Evolutionary conservation across 495 filamentous ascomycete genomes (phyloP).

Genomic region (Apodospora peruviana): DNA sequence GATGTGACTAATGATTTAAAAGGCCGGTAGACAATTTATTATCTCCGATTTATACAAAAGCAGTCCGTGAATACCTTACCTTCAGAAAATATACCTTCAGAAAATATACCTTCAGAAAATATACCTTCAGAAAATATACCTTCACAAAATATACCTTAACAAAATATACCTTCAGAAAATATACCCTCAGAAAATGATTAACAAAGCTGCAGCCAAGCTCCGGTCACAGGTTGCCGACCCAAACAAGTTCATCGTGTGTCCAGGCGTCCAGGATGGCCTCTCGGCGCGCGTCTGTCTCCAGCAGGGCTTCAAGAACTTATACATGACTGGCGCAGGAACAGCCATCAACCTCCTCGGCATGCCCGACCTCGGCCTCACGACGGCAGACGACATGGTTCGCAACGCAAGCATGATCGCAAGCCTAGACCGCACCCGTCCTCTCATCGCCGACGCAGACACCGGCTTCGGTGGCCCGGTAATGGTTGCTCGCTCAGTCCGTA

Average conservation of each 20-base stretch:
- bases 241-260: slow-evolving; percentile 48
- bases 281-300: slow-evolving; percentile 59
- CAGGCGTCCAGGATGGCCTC: slow-evolving; percentile 68
- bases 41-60: no score
- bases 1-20: no score
- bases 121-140: no score
- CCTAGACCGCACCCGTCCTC: slow-evolving; percentile 47
- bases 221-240: slow-evolving; percentile 31
- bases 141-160: no score
- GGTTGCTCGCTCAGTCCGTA: slow-evolving; percentile 56
- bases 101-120: no score
- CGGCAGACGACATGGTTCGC: slow-evolving; percentile 57
- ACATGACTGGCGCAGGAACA: slow-evolving; percentile 71
- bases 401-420: slow-evolving; percentile 64
- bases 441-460: slow-evolving; percentile 70
- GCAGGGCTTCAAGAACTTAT: slow-evolving; percentile 56
- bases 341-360: slow-evolving; percentile 57
- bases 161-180: no score
- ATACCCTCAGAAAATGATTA: slow-evolving; percentile 5
- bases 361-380: slow-evolving; percentile 61
- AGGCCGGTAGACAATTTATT: no score
- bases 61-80: no score
- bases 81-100: no score
- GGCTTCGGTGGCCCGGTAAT: slow-evolving; percentile 59
- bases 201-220: slow-evolving; percentile 31